These are phyloP conservation scores for Phytophthora tentaculata DNA, from an alignment of 352 stramenopile genomes.

Conservation along the genomic window DNA sequence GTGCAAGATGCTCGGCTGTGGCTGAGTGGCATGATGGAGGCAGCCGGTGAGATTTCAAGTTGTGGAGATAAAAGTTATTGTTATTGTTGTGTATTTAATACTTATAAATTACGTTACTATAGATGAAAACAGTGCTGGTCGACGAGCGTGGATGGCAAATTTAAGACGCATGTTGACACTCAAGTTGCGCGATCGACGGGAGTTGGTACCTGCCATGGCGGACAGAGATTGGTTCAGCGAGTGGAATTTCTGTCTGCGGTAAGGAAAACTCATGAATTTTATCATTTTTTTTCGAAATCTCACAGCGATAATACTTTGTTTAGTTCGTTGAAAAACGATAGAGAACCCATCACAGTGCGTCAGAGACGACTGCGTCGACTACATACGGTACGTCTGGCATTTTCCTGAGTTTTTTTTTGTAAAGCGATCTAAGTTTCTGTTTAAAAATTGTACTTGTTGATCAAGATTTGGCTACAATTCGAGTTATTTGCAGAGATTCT, in stretches of 20 bases:
- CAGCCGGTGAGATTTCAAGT: conserved; percentile 43
- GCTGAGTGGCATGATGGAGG: conserved; percentile 73
- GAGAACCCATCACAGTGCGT: conserved; percentile 44
- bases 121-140: conserved; percentile 77
- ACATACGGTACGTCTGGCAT: conserved; percentile 52
- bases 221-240: conserved; percentile 83
- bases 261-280: conserved; percentile 6
- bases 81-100: no score
- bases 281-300: neutral
- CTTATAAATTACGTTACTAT: neutral
- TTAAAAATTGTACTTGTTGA: neutral
- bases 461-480: conserved; percentile 82
- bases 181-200: conserved; percentile 50
- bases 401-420: neutral
- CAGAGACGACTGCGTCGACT: conserved; percentile 61
- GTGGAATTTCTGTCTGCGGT: conserved; percentile 80
- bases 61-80: no score
- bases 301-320: neutral
- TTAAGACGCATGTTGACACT: conserved; percentile 63
- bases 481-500: conserved; percentile 72
- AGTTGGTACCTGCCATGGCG: conserved; percentile 62
- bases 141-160: conserved; percentile 71
- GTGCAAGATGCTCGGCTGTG: conserved; percentile 54
- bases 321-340: conserved; percentile 48
- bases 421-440: neutral